Evolutionary conservation across 495 filamentous ascomycete genomes (phyloP).

Genomic region (Trichoderma erinaceum): DNA sequence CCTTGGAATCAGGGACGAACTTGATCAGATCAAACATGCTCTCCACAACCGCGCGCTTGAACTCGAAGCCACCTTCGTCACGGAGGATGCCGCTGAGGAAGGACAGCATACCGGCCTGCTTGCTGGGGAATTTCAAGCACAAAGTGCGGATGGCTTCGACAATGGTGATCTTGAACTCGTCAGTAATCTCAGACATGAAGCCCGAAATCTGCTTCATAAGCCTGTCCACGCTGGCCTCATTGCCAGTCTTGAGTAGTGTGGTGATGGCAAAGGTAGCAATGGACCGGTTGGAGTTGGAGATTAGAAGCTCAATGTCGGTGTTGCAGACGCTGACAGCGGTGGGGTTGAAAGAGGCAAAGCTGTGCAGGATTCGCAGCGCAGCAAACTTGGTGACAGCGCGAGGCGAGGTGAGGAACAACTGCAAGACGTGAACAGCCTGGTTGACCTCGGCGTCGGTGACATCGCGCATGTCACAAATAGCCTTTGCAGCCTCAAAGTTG

Average conservation of each 20-base stretch:
- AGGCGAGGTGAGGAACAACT: conserved; percentile 95
- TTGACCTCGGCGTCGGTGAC: conserved; percentile 86
- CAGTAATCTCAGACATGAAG: conserved; percentile 96
- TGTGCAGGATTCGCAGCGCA: conserved; percentile 93
- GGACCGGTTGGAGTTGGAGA: conserved; percentile 92
- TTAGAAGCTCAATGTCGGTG: conserved; percentile 90
- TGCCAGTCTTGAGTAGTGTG: conserved; percentile 94
- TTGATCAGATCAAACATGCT: conserved; percentile 99
- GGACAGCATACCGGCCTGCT: conserved; percentile 94
- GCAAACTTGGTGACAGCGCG: conserved; percentile 96
- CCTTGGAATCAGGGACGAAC: conserved; percentile 95
- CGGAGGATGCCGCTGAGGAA: conserved; percentile 93
- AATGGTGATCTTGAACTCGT: conserved; percentile 99
- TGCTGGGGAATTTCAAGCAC: conserved; percentile 95
- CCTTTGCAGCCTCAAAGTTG: conserved; percentile 98
- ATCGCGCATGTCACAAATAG: conserved; percentile 89
- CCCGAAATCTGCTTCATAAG: conserved; percentile 97
- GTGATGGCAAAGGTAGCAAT: conserved; percentile 99
- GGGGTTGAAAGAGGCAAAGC: conserved; percentile 91
- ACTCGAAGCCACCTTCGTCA: conserved; percentile 97
- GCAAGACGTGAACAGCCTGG: conserved; percentile 89
- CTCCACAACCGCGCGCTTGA: conserved; percentile 95
- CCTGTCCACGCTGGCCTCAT: conserved; percentile 92
- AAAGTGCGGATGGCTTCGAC: conserved; percentile 95
- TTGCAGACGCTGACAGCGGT: conserved; percentile 90